phyloP scores from a whole-genome alignment of 495 filamentous ascomycete species.

The Aspergillus ellipticus region DNA sequence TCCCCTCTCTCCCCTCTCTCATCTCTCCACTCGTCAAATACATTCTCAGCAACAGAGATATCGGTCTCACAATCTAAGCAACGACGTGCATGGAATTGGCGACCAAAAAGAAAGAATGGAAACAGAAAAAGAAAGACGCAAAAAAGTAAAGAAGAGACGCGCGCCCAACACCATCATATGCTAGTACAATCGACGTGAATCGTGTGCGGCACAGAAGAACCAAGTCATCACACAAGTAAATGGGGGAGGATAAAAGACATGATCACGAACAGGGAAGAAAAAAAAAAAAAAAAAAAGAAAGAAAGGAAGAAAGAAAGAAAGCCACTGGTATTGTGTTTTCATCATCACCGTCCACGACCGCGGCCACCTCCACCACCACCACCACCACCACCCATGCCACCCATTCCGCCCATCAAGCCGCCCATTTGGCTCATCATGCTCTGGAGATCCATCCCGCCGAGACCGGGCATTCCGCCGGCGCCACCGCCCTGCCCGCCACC shows the following conservation, averaged over 20 bases:
- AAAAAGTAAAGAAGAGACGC: too few relatives aligned
- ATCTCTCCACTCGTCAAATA: too few relatives aligned
- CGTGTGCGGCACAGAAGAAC: background rate
- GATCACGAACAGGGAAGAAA: background rate
- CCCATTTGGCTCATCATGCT: constrained; percentile 85
- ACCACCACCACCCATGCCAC: too few relatives aligned
- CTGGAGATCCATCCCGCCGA: constrained; percentile 74
- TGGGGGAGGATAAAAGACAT: background rate
- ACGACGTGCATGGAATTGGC: too few relatives aligned
- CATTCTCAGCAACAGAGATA: too few relatives aligned
- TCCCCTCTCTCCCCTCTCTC: too few relatives aligned
- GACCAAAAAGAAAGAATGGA: background rate
- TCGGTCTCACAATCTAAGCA: too few relatives aligned
- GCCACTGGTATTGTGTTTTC: too few relatives aligned
- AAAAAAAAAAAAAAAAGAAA: background rate
- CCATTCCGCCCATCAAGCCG: constrained; percentile 59
- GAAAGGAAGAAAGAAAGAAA: background rate
- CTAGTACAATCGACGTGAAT: constrained; percentile 9
- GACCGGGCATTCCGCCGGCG: constrained; percentile 44
- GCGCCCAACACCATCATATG: constrained; percentile 17
- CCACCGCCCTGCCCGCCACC: constrained; percentile 43
- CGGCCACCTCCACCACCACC: constrained; percentile 37
- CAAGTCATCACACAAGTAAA: background rate
- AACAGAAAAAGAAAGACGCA: background rate
- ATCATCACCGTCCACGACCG: constrained; percentile 35